These are phyloP conservation scores for Globisporangium viniferum DNA, from an alignment of 352 stramenopile species.

Conservation along the genomic window DNA sequence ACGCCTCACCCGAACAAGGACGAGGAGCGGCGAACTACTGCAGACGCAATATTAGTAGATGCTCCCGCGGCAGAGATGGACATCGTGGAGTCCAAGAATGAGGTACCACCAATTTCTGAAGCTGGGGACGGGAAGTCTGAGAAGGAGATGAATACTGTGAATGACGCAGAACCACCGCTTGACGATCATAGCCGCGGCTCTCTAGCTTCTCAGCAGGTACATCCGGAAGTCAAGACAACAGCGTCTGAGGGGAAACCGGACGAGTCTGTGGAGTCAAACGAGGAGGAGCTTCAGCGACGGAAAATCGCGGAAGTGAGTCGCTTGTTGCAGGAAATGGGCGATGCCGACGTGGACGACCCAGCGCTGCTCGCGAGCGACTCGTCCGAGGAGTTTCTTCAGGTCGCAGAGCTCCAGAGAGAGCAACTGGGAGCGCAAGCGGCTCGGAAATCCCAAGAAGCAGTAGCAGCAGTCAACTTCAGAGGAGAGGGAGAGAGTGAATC, in stretches of 20 bases:
- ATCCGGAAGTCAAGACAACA: not conserved
- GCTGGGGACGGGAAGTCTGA: not conserved
- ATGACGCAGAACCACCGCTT: not conserved
- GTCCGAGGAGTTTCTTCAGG: slow-evolving; percentile 33
- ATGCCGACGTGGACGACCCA: slow-evolving; percentile 15
- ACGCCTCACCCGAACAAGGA: not conserved
- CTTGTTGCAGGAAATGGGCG: slow-evolving; percentile 22
- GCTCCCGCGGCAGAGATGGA: not conserved
- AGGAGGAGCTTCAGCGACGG: slow-evolving; percentile 15
- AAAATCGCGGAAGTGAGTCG: slow-evolving; percentile 22
- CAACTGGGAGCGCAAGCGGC: not conserved
- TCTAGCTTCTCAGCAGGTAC: not conserved
- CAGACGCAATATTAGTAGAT: not conserved
- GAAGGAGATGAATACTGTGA: not conserved
- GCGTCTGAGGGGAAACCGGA: not conserved
- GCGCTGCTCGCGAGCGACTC: slow-evolving; percentile 23
- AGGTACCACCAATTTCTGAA: not conserved
- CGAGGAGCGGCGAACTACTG: not conserved
- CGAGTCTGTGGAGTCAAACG: not conserved
- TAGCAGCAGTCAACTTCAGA: not conserved
- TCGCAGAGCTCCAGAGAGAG: slow-evolving; percentile 14
- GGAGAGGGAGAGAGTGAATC: not conserved
- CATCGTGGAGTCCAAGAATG: not conserved
- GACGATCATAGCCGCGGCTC: too few species aligned
- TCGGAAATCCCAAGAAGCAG: not conserved